Percentiles rank a stretch among this genome's conserved stretches.
phyloP scores from a whole-genome alignment of 352 stramenopile species.

The Phytophthora parvispora region DNA sequence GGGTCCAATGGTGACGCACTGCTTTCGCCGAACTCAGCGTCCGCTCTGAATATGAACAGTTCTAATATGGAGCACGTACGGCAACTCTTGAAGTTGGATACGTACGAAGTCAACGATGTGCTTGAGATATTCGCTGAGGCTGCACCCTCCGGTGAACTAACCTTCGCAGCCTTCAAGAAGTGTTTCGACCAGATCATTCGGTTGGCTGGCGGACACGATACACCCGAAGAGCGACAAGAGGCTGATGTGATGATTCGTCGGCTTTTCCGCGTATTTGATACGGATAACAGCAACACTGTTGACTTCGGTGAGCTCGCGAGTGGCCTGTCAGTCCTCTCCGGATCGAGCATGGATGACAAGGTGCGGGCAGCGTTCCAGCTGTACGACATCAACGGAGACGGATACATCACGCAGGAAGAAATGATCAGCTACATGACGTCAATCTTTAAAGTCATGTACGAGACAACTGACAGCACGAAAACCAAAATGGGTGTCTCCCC shows the following conservation, averaged over 20 bases:
- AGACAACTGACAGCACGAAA: slow-evolving; percentile 83
- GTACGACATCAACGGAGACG: slow-evolving; percentile 89
- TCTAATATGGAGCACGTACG: slow-evolving; percentile 83
- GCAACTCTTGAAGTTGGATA: slow-evolving; percentile 84
- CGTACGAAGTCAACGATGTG: slow-evolving; percentile 90
- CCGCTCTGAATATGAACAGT: slow-evolving; percentile 72
- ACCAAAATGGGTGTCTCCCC: slow-evolving; percentile 80
- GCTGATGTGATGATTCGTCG: slow-evolving; percentile 85
- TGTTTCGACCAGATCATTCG: slow-evolving; percentile 92
- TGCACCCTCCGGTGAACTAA: slow-evolving; percentile 80
- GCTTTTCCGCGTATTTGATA: slow-evolving; percentile 89
- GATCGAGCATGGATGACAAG: slow-evolving; percentile 90
- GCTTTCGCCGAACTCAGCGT: slow-evolving; percentile 56
- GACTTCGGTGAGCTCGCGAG: slow-evolving; percentile 90
- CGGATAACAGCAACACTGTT: slow-evolving; percentile 87
- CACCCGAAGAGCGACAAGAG: slow-evolving; percentile 75
- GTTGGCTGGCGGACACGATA: slow-evolving; percentile 76
- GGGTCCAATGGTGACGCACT: slow-evolving; percentile 49
- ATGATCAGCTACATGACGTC: slow-evolving; percentile 92
- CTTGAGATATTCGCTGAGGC: slow-evolving; percentile 91
- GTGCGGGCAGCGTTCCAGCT: slow-evolving; percentile 88
- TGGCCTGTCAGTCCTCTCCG: slow-evolving; percentile 86
- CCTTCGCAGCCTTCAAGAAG: slow-evolving; percentile 87
- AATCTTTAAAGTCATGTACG: slow-evolving; percentile 93
- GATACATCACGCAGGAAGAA: slow-evolving; percentile 88